phyloP scores from a whole-genome alignment of 1,284 basidiomycete genomes.

The Fomes fomentarius region DNA sequence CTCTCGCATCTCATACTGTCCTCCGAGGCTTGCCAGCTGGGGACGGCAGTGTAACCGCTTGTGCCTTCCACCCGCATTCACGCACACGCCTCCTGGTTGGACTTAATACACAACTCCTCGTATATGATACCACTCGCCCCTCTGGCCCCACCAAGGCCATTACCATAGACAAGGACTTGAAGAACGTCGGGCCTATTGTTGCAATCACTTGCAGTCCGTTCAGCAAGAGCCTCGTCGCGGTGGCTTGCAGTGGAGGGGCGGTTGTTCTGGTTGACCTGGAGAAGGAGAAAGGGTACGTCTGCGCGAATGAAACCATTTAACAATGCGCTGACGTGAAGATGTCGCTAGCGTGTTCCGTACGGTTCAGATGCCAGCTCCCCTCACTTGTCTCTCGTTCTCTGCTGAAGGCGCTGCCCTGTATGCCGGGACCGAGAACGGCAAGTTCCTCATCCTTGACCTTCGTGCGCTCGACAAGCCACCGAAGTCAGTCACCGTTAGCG shows the following conservation, averaged over 20 bases:
- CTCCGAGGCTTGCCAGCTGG: conserved; percentile 52
- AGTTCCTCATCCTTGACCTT: conserved; percentile 61
- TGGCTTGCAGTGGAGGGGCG: conserved; percentile 53
- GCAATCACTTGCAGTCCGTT: conserved; percentile 68
- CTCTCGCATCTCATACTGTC: conserved; percentile 50
- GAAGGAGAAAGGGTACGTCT: conserved; percentile 68
- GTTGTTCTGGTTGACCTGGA: conserved; percentile 68
- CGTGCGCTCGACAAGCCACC: conserved; percentile 65
- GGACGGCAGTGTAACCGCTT: conserved; percentile 43
- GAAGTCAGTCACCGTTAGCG: conserved; percentile 52
- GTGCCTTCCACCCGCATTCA: conserved; percentile 62
- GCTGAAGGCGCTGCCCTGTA: conserved; percentile 68
- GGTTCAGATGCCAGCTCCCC: conserved; percentile 49
- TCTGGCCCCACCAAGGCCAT: conserved; percentile 57
- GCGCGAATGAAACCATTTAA: background rate
- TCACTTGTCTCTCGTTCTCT: conserved; percentile 66
- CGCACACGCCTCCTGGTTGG: conserved; percentile 61
- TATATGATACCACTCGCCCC: conserved; percentile 66
- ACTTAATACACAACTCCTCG: conserved; percentile 51
- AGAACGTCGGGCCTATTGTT: conserved; percentile 46
- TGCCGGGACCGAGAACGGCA: conserved; percentile 64
- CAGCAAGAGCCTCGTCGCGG: conserved; percentile 68
- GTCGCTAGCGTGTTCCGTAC: conserved; percentile 54
- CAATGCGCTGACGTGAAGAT: background rate
- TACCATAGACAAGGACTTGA: conserved; percentile 49